Percentiles rank a stretch among this genome's conserved stretches.
Conservation (phyloP, 2,329 filamentous ascomycete genomes). For the Davidsoniella eucalypti region DNA sequence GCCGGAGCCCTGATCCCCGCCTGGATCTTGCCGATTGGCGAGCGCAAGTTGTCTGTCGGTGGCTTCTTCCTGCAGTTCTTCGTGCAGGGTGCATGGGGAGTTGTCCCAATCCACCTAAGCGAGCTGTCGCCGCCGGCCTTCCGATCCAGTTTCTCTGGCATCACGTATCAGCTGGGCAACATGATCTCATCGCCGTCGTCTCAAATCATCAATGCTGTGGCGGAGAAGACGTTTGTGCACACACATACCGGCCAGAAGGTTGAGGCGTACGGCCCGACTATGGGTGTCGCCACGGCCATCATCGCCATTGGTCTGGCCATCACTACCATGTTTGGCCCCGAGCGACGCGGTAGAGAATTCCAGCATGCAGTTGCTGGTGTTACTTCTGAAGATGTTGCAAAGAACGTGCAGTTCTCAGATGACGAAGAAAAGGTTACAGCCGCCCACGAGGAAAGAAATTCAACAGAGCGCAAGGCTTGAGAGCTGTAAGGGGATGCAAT, state of each 20-base stretch:
- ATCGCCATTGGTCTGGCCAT: constrained; percentile 53
- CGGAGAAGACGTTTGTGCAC: constrained; percentile 43
- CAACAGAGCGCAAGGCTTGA: background rate
- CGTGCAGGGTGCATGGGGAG: constrained; percentile 61
- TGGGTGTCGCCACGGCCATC: constrained; percentile 63
- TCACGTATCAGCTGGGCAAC: constrained; percentile 63
- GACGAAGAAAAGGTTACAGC: constrained; percentile 11
- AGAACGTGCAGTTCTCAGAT: constrained; percentile 11
- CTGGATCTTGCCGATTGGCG: constrained; percentile 50
- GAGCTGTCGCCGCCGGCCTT: constrained; percentile 58
- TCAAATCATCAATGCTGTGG: constrained; percentile 61
- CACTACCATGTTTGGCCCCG: constrained; percentile 54
- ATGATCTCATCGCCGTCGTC: constrained; percentile 52
- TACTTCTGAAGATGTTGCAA: constrained; percentile 8
- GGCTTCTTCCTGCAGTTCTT: constrained; percentile 69
- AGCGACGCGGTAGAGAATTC: constrained; percentile 56
- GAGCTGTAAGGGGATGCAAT: no score
- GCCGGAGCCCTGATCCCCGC: constrained; percentile 49
- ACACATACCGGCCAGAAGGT: constrained; percentile 37
- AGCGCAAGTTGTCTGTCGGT: constrained; percentile 41
- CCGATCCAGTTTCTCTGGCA: constrained; percentile 59
- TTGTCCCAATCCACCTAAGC: constrained; percentile 65
- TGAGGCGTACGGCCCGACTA: constrained; percentile 57
- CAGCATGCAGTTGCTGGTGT: constrained; percentile 35
- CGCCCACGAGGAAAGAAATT: constrained; percentile 1